phyloP scores from a whole-genome alignment of 768 basidiomycete species.

The Pulveroboletus sp. region DNA sequence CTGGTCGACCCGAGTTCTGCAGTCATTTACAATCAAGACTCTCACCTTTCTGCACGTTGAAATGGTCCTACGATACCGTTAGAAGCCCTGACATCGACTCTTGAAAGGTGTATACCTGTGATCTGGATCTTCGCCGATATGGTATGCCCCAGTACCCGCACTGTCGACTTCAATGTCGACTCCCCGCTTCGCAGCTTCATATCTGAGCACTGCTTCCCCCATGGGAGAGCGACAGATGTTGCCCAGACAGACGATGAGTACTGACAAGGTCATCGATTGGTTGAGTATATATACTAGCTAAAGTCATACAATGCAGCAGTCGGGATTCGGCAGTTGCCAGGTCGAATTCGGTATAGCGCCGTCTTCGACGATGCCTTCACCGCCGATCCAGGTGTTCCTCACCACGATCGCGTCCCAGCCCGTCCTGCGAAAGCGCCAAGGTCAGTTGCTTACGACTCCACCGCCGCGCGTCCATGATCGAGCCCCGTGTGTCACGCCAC shows the following conservation, averaged over 20 bases:
- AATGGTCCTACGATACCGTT: constrained; percentile 49
- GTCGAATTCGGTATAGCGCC: no score
- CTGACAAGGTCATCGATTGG: constrained; percentile 40
- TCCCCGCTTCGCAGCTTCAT: constrained; percentile 63
- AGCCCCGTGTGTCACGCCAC: background rate
- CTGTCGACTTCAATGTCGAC: constrained; percentile 73
- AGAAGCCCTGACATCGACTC: background rate
- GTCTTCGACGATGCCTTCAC: constrained; percentile 60
- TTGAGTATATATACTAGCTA: background rate
- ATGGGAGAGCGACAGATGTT: constrained; percentile 91
- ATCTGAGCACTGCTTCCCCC: constrained; percentile 81
- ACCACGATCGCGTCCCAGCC: constrained; percentile 88
- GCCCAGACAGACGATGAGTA: constrained; percentile 75
- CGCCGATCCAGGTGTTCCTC: constrained; percentile 74
- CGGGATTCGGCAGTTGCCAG: no score
- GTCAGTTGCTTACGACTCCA: constrained; percentile 32
- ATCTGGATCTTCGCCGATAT: constrained; percentile 81
- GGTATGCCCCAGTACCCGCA: constrained; percentile 82
- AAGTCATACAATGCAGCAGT: no score
- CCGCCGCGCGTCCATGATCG: background rate
- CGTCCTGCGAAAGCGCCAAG: constrained; percentile 74
- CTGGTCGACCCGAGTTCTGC: constrained; percentile 1
- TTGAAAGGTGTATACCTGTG: constrained; percentile 48
- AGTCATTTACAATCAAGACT: background rate
- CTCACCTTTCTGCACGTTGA: constrained; percentile 66